A percentile compares a stretch with the other conserved stretches of the same genome.
Conservation (phyloP, 2,329 filamentous ascomycete species). For the Coniochaeta prunicola region DNA sequence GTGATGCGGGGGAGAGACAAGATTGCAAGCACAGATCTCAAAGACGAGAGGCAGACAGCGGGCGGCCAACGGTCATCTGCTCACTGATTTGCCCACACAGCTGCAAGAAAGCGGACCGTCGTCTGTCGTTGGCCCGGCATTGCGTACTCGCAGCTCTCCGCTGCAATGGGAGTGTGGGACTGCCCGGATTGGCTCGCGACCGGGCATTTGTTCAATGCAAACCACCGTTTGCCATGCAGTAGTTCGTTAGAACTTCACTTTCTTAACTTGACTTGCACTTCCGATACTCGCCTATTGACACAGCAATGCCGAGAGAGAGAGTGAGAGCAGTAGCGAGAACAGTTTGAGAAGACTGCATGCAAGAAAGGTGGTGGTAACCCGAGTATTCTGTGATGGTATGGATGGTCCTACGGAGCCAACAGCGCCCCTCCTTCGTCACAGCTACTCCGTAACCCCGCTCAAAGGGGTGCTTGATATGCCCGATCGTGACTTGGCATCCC, state of each 20-base stretch:
- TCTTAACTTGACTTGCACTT: not conserved
- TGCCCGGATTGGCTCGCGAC: not conserved
- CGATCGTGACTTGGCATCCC: slow-evolving; percentile 1
- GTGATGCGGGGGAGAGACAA: not conserved
- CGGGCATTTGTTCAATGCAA: not conserved
- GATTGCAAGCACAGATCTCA: not conserved
- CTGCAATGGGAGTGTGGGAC: not conserved
- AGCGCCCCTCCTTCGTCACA: not conserved
- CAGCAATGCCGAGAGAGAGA: not conserved
- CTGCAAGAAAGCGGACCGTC: not conserved
- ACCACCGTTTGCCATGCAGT: not conserved
- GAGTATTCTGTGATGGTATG: not conserved
- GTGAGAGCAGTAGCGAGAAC: not conserved
- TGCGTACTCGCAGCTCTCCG: not conserved
- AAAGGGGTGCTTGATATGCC: not conserved
- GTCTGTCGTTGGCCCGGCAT: not conserved
- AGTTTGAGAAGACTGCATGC: not conserved
- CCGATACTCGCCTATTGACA: not conserved
- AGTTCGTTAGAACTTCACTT: not conserved
- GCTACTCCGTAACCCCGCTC: not conserved
- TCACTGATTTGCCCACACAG: not conserved
- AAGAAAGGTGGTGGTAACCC: not conserved
- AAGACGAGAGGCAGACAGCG: not conserved
- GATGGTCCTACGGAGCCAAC: not conserved
- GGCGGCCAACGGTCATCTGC: not conserved